A percentile compares a stretch with the other conserved stretches of the same genome.
Conservation (phyloP, 805 yeast genomes). For the Candida arabinofermentans region DNA sequence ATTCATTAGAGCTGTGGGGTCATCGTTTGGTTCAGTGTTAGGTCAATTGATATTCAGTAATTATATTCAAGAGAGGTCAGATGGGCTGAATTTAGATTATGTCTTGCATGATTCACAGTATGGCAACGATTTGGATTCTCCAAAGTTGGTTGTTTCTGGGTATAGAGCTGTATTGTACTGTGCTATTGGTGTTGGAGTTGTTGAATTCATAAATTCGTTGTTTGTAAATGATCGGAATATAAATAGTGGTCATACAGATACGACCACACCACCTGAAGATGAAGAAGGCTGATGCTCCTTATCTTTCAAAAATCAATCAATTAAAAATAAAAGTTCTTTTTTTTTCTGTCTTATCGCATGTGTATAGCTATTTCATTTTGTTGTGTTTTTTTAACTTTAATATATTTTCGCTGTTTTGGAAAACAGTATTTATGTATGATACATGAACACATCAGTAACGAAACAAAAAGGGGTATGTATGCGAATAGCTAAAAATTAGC, state of each 20-base stretch:
- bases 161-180: conserved; percentile 17
- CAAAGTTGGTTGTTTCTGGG: conserved; percentile 11
- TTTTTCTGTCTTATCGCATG: too few species aligned
- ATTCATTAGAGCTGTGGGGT: conserved; percentile 44
- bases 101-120: conserved; percentile 5
- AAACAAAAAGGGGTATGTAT: too few species aligned
- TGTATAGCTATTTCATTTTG: too few species aligned
- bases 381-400: too few species aligned
- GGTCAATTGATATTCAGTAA: conserved; percentile 37
- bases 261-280: not conserved
- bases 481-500: too few species aligned
- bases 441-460: too few species aligned
- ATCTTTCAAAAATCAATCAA: not conserved
- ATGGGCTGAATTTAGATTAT: not conserved
- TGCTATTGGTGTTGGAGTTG: conserved; percentile 16
- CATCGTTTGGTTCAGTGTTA: conserved; percentile 42
- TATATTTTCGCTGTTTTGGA: too few species aligned
- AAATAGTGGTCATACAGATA: not conserved
- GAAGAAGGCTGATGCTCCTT: too few species aligned
- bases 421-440: too few species aligned
- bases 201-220: conserved; percentile 11
- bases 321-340: too few species aligned
- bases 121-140: not conserved
- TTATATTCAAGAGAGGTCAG: conserved; percentile 6
- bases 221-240: conserved; percentile 6